Percentiles rank a stretch among this genome's conserved stretches.
Conservation (phyloP, 352 stramenopile species). For the Phytophthora macrochlamydospora region DNA sequence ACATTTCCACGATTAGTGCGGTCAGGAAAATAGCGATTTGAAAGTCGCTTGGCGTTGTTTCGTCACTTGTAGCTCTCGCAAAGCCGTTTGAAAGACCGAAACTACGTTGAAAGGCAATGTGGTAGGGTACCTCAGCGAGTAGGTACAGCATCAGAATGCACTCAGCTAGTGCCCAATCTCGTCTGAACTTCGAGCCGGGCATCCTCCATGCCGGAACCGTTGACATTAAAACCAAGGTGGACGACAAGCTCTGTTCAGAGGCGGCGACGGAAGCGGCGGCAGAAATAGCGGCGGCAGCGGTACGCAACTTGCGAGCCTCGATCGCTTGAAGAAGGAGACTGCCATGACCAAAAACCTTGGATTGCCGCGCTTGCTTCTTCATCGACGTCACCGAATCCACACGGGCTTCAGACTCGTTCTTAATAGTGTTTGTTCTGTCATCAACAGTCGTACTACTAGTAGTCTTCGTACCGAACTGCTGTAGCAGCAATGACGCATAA, state of each 20-base stretch:
- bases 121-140: constrained; percentile 47
- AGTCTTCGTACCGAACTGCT: constrained; percentile 31
- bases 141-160: constrained; percentile 41
- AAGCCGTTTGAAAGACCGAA: constrained; percentile 48
- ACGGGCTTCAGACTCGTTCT: constrained; percentile 5
- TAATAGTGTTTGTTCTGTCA: neutral
- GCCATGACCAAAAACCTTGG: constrained; percentile 37
- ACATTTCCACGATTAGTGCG: constrained; percentile 49
- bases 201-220: constrained; percentile 26
- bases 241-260: constrained; percentile 10
- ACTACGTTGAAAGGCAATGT: constrained; percentile 51
- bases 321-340: constrained; percentile 40
- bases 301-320: constrained; percentile 22
- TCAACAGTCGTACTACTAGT: neutral
- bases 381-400: constrained; percentile 46
- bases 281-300: constrained; percentile 12
- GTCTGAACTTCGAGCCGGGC: constrained; percentile 34
- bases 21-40: constrained; percentile 44
- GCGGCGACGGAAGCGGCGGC: neutral
- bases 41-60: constrained; percentile 39
- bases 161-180: constrained; percentile 32
- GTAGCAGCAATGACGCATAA: constrained; percentile 46
- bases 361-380: constrained; percentile 32
- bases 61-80: constrained; percentile 9
- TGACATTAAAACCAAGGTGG: neutral